A percentile compares a stretch with the other conserved stretches of the same genome.
phyloP scores from a whole-genome alignment of 192 early-diverging fungal species.

The Umbelopsis sp. region DNA sequence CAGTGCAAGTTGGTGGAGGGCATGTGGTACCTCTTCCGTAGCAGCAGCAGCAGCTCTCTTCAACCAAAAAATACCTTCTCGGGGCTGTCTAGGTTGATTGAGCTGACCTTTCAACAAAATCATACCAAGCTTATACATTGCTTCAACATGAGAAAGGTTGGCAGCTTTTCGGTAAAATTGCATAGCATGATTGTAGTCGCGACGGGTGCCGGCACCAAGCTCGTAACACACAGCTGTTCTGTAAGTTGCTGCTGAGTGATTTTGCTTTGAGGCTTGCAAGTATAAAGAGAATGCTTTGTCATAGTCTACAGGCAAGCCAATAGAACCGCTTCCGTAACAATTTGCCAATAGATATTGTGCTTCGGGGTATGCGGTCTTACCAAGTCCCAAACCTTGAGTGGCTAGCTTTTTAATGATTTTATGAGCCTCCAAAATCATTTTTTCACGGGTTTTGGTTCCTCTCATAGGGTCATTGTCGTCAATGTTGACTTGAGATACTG shows the following conservation, averaged over 20 bases:
- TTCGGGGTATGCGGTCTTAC: constrained; percentile 81
- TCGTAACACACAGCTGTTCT: constrained; percentile 97
- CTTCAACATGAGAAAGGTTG: constrained; percentile 82
- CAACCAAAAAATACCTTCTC: constrained; percentile 95
- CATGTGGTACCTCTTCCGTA: constrained; percentile 90
- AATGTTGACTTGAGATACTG: constrained; percentile 62
- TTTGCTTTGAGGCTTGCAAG: constrained; percentile 89
- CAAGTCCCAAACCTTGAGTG: constrained; percentile 69
- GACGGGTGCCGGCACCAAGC: constrained; percentile 88
- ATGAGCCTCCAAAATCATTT: constrained; percentile 78
- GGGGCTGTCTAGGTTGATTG: constrained; percentile 71
- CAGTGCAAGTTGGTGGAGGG: constrained; percentile 91
- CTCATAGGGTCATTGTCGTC: constrained; percentile 72
- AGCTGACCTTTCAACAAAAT: constrained; percentile 87
- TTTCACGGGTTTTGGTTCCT: constrained; percentile 70
- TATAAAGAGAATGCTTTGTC: constrained; percentile 92
- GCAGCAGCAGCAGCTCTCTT: constrained; percentile 89
- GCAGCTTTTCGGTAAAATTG: constrained; percentile 96
- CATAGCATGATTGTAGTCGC: constrained; percentile 78
- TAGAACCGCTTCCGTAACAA: constrained; percentile 82
- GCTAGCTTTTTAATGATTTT: constrained; percentile 90
- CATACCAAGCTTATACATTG: constrained; percentile 98
- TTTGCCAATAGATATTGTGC: constrained; percentile 95
- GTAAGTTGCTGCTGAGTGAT: constrained; percentile 90
- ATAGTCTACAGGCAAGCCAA: constrained; percentile 81